Base-by-base conservation (phyloP, 176 grass and related monocot species). In the barley (Hordeum vulgare) region DNA sequence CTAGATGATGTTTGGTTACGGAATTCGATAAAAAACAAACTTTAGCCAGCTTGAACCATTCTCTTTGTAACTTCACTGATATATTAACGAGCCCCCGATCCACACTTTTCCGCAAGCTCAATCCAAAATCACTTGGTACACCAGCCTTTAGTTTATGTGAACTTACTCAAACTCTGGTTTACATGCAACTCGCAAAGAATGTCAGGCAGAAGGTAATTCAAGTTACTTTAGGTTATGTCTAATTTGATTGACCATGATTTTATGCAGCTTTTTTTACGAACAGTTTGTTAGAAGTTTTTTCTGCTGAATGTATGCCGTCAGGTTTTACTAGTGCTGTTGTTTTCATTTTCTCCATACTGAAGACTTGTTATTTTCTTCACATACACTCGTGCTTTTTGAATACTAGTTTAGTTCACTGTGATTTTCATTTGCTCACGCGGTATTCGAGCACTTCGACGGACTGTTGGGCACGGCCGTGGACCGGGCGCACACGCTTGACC, bases 251-350 rank as follows among this genome's bases (percentile, higher is more conserved):
- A 61, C 21, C 25, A 61, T 31, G 61, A 75, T 84, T 35, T 9
- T 49, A 14, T 77, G 61, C 61, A 67, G 62, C 7, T 36, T 57
- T 71, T 40, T 69, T 17, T 66, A 36, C 41, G 66, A 24, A 21
- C 23, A 54, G 17, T 54, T 40, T 54, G 51, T 54, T 54, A 54
- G 51, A 54, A 54, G 51, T 54, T 54, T 54, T 54, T 54, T 54
- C 18, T 54, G 0, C 51, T 54, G 51, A 54, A 54, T 54, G 51
- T 54, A 54, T 54, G 51, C 18, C 8, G 42, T 65, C 41, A 66
- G 71, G 9, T 84, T 84, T 27, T 75, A 49, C 60, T 61, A 34
- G 40, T 83, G 34, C 69, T 24, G 6, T 83, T 83, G 42, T 66
- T 74, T 57, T 63, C 13, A 26, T 75, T 35, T 40, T 73, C 57